Evolutionary conservation across 2,329 filamentous ascomycete species (phyloP).

Genomic region (Trichoderma aggressivum): DNA sequence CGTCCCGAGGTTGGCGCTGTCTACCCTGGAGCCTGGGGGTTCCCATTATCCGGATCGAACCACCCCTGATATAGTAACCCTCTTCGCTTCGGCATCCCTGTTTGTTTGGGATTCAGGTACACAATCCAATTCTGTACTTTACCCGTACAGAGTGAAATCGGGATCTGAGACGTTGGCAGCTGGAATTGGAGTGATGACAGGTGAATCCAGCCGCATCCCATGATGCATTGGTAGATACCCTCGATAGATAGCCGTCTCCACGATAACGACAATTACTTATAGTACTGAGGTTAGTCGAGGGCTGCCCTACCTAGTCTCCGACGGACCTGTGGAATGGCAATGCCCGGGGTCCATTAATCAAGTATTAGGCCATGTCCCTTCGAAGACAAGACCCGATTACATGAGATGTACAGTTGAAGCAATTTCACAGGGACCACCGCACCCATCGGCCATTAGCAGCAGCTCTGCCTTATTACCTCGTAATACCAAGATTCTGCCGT

Average conservation of each 20-base stretch:
- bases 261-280: background rate
- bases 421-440: background rate
- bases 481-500: background rate
- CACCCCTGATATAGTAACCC: background rate
- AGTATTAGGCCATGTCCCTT: background rate
- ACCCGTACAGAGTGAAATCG: background rate
- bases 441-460: background rate
- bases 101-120: background rate
- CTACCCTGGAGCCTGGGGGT: background rate
- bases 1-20: background rate
- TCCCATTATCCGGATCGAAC: background rate
- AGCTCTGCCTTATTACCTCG: background rate
- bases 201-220: background rate
- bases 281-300: background rate
- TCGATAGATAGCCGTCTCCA: background rate
- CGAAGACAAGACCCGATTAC: background rate
- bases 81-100: background rate
- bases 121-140: background rate
- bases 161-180: background rate
- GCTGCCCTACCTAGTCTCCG: background rate
- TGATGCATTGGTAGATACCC: background rate
- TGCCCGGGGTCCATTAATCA: background rate
- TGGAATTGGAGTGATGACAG: background rate
- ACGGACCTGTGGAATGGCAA: background rate
- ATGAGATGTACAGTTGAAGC: background rate